Percentiles rank a stretch among this genome's conserved stretches.
Evolutionary conservation across 345 rosid genomes (phyloP).

Genomic region (Brassica cretica): DNA sequence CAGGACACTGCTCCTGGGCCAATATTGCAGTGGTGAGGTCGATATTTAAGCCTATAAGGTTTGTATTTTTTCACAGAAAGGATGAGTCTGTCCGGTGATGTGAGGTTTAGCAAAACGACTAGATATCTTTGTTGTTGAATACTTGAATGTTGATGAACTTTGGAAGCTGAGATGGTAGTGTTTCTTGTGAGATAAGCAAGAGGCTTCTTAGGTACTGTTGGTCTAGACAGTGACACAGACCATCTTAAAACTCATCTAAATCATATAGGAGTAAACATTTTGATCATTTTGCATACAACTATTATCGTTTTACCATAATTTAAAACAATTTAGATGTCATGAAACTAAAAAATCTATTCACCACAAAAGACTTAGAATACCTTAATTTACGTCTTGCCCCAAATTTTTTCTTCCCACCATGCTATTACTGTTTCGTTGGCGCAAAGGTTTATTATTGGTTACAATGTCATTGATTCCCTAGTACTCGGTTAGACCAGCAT

Average conservation of each 20-base stretch:
- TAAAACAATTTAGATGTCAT: no score
- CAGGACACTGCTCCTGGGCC: conserved; percentile 13
- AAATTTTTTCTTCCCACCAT: no score
- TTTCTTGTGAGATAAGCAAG: conserved; percentile 43
- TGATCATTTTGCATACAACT: neutral
- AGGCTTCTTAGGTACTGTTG: conserved; percentile 41
- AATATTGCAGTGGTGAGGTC: neutral
- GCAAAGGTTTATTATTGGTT: no score
- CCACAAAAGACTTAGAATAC: no score
- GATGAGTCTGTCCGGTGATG: conserved; percentile 40
- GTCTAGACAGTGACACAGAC: conserved; percentile 33
- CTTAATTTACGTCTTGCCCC: no score
- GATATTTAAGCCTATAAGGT: neutral
- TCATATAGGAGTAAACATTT: no score
- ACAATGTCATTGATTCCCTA: no score
- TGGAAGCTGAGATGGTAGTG: conserved; percentile 28
- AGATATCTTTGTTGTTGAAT: conserved; percentile 30
- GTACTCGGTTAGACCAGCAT: no score
- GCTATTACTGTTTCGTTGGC: no score
- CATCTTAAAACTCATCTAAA: no score
- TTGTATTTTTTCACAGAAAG: conserved; percentile 35
- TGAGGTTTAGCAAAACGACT: conserved; percentile 47
- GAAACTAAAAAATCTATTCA: no score
- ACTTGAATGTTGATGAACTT: conserved; percentile 20
- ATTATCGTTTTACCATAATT: neutral